Evolutionary conservation across 2,329 filamentous ascomycete genomes (phyloP).

Genomic region (Trichocomaceae sp.): DNA sequence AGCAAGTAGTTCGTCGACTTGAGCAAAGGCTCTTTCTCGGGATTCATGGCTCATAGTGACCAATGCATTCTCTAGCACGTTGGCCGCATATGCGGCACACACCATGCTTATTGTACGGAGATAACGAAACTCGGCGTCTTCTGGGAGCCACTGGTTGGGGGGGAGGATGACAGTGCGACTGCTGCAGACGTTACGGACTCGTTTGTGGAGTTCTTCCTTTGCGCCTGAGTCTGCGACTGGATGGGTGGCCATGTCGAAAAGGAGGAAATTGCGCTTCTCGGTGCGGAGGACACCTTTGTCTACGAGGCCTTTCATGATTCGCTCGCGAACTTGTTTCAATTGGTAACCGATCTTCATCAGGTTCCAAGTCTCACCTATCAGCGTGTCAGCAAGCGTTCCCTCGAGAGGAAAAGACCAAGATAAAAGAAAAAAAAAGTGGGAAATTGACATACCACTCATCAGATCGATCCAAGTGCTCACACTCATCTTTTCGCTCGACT

Average conservation of each 20-base stretch:
- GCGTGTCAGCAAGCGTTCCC: not conserved
- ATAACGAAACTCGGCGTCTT: slow-evolving; percentile 90
- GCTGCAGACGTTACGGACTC: slow-evolving; percentile 86
- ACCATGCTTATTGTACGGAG: slow-evolving; percentile 91
- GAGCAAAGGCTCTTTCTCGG: slow-evolving; percentile 86
- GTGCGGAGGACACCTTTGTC: slow-evolving; percentile 98
- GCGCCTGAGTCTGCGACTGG: slow-evolving; percentile 92
- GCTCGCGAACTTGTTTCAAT: slow-evolving; percentile 97
- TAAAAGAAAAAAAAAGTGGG: not conserved
- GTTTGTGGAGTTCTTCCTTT: slow-evolving; percentile 92
- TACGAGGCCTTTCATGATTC: slow-evolving; percentile 91
- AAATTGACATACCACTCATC: slow-evolving; percentile 83
- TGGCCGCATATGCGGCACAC: slow-evolving; percentile 94
- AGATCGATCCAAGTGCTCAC: slow-evolving; percentile 98
- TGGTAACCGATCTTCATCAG: slow-evolving; percentile 99
- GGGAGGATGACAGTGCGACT: slow-evolving; percentile 90
- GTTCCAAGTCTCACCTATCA: slow-evolving; percentile 93
- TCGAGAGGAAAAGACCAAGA: not conserved
- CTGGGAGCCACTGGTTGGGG: slow-evolving; percentile 79
- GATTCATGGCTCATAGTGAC: slow-evolving; percentile 90
- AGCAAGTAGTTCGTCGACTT: slow-evolving; percentile 90
- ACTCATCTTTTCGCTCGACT: slow-evolving; percentile 99
- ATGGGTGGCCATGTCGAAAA: slow-evolving; percentile 99
- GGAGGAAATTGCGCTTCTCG: slow-evolving; percentile 97
- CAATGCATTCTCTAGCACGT: slow-evolving; percentile 96